Base-by-base conservation (phyloP, 1,284 basidiomycete species). In the Sanguinoderma infundibulare region DNA sequence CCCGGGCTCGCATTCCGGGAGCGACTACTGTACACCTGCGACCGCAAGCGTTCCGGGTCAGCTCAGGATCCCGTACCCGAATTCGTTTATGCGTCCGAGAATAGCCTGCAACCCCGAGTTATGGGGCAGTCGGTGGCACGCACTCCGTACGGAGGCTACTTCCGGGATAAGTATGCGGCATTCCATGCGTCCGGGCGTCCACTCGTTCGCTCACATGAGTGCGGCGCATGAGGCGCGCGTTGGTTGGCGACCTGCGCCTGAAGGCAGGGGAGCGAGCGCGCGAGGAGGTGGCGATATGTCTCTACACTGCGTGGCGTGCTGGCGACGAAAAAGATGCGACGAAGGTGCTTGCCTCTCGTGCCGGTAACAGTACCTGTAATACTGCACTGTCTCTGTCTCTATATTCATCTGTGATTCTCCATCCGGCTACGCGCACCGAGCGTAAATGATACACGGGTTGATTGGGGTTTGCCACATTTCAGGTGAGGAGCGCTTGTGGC, bases 201-300 rank as follows among this genome's bases (percentile, higher is more conserved):
- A 49, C 46, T 26, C 46, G 46, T 26, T 49, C 9, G 46, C n/a
- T 49, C 46, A 49, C 46, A 47, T 47, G 46, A 49, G 46, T 14
- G 28, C 28, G 46, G 46, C 28, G 46, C 28, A 17, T 26, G 46
- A 49, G 17, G 46, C 46, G 26, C 46, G 46, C 28, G 28, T 7
- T 32, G 30, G 24, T n/a, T 17, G 46, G n/a, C n/a, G n/a, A n/a
- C n/a, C n/a, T n/a, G n/a, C n/a, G n/a, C n/a, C n/a, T n/a, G n/a
- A n/a, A n/a, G n/a, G n/a, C n/a, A n/a, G n/a, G n/a, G 46, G 28
- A 20, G 28, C n/a, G n/a, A 17, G 46, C n/a, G 46, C 30, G 46
- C 15, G 17, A 49, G 46, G 46, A 49, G 46, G 46, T 32, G 30
- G 46, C 30, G 30, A 49, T 32, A 49, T 47, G 38, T n/a, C 46